Conservation (phyloP, 768 basidiomycete genomes). For the Rhodotorula kratochvilovae region DNA sequence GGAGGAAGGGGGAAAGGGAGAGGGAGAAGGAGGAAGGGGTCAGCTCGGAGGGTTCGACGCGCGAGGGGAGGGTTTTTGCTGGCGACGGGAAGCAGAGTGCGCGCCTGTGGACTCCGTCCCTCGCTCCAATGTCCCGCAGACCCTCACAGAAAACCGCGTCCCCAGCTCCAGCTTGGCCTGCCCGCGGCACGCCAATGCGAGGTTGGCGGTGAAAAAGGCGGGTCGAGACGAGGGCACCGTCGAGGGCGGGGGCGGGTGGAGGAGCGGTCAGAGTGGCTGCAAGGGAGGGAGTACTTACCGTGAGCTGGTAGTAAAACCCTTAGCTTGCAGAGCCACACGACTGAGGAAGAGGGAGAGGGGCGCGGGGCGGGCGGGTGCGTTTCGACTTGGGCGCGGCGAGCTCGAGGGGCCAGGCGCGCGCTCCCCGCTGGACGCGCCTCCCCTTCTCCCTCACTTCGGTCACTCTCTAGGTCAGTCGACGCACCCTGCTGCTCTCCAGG, state of each 20-base stretch:
- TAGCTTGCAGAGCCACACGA: slow-evolving; percentile 23
- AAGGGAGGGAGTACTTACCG: slow-evolving; percentile 7
- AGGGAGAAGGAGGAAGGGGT: background rate
- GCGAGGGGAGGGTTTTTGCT: background rate
- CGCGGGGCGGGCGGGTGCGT: background rate
- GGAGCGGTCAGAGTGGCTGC: background rate
- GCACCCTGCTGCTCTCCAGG: background rate
- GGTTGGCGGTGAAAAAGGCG: background rate
- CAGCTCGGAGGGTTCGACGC: background rate
- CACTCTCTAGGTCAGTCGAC: slow-evolving; percentile 6
- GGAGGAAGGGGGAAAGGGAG: background rate
- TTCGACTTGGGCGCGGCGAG: background rate
- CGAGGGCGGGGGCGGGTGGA: background rate
- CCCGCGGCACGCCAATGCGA: too few species aligned
- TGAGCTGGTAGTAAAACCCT: slow-evolving; percentile 26
- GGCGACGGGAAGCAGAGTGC: too few species aligned
- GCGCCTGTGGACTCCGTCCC: too few species aligned
- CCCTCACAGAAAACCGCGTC: too few species aligned
- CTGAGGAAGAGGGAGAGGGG: background rate
- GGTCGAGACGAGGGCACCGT: background rate
- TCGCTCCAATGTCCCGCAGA: too few species aligned
- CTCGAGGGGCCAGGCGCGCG: background rate
- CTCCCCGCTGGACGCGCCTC: background rate
- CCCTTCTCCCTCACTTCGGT: slow-evolving; percentile 15
- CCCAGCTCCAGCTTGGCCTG: too few species aligned